phyloP scores from a whole-genome alignment of 2,329 filamentous ascomycete species.

The Biscogniauxia mediterranea region DNA sequence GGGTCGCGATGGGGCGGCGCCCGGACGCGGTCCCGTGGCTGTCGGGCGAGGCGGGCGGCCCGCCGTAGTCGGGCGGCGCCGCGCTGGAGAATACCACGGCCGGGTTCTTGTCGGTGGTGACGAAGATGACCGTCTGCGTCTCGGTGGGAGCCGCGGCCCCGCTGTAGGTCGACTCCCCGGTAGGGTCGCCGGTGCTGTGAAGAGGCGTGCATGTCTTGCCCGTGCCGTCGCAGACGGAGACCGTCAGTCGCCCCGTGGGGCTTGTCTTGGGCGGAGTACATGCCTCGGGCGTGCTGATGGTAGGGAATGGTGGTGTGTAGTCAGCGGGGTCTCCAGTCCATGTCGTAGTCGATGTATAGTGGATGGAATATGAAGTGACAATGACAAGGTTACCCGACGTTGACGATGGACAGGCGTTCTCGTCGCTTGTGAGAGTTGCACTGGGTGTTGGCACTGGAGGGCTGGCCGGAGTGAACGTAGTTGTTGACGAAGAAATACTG shows the following conservation, averaged over 20 bases:
- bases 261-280: slow-evolving; percentile 31
- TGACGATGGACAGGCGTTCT: slow-evolving; percentile 21
- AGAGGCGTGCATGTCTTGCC: slow-evolving; percentile 34
- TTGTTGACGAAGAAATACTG: slow-evolving; percentile 6
- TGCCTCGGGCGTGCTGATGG: slow-evolving; percentile 39
- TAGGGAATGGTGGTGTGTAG: slow-evolving; percentile 46
- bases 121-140: slow-evolving; percentile 40
- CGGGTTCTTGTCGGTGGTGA: slow-evolving; percentile 56
- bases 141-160: slow-evolving; percentile 8
- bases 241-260: slow-evolving; percentile 27
- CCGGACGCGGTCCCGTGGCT: slow-evolving; percentile 15
- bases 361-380: slow-evolving; percentile 41
- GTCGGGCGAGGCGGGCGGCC: slow-evolving; percentile 14
- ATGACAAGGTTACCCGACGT: slow-evolving; percentile 32
- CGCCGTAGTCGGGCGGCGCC: slow-evolving; percentile 39
- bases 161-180: slow-evolving; percentile 8
- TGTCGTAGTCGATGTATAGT: slow-evolving; percentile 51
- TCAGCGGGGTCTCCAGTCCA: slow-evolving; percentile 44
- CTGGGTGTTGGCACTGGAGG: slow-evolving; percentile 6
- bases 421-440: slow-evolving; percentile 7
- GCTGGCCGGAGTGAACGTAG: slow-evolving; percentile 3
- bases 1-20: slow-evolving; percentile 11
- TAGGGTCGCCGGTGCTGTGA: slow-evolving; percentile 12
- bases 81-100: slow-evolving; percentile 45
- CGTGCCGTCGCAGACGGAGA: slow-evolving; percentile 31